A percentile compares a stretch with the other conserved stretches of the same genome.
phyloP scores from a whole-genome alignment of 306 rosid genomes.

The Hippophae gyantsensis region DNA sequence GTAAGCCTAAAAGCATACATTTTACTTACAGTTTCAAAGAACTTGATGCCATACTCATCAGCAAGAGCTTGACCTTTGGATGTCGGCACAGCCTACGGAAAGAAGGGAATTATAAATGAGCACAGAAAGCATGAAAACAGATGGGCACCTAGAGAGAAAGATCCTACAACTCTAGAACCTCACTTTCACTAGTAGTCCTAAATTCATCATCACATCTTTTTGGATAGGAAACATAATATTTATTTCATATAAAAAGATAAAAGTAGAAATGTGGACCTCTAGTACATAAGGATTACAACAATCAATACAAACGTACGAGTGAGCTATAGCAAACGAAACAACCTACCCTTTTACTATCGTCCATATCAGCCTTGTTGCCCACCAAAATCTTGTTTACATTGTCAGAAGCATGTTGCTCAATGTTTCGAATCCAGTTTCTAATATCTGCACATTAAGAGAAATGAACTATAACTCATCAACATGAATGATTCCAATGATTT shows the following conservation, averaged over 20 bases:
- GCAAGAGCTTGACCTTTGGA: constrained; percentile 89
- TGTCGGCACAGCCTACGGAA: constrained; percentile 62
- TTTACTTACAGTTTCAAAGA: constrained; percentile 74
- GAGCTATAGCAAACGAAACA: background rate
- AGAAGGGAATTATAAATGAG: constrained; percentile 6
- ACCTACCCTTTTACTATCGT: constrained; percentile 70
- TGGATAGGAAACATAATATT: too few species aligned
- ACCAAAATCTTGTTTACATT: constrained; percentile 86
- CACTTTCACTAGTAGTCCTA: too few species aligned
- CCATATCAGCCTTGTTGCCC: constrained; percentile 98
- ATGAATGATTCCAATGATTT: background rate
- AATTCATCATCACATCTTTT: too few species aligned
- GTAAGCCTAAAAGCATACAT: constrained; percentile 1
- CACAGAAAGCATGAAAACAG: background rate
- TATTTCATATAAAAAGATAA: too few species aligned
- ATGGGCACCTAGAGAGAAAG: background rate
- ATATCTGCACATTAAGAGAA: constrained; percentile 56
- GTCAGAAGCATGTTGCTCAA: constrained; percentile 95
- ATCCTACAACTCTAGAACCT: too few species aligned
- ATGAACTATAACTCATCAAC: constrained; percentile 12
- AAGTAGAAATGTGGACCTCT: too few species aligned
- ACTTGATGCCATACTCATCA: constrained; percentile 82
- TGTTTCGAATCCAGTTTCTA: constrained; percentile 90
- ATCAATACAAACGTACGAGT: too few species aligned
- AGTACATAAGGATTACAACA: too few species aligned